Evolutionary conservation across 1,284 basidiomycete species (phyloP), one percentile per base, ranked within the genome.

Genomic region (Hemileia vastatrix): DNA sequence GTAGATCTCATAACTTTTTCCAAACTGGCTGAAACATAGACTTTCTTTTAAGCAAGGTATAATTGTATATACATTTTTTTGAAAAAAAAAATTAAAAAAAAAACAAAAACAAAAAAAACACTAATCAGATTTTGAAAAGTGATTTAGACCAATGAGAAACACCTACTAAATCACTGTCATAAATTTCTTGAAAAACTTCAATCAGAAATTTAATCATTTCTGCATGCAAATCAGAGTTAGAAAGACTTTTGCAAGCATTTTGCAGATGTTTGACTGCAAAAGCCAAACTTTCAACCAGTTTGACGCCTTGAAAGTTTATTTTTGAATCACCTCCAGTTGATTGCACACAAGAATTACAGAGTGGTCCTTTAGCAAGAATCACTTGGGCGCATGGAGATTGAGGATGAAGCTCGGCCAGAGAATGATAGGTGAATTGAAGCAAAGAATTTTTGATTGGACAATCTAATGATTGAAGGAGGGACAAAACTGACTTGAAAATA

Each of bases 141-240:
- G 31, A 21, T 4, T 31, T 21, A 27, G 40, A 1, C n/a, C n/a
- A n/a, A n/a, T n/a, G 8, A 27, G n/a, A 21, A 47, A 8, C 3
- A 54, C 52, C 6, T 9, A 62, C 59, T 32, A 62, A 8, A 53
- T 62, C 59, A 9, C n/a, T 32, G n/a, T 54, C 59, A 19, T 54
- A 15, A 23, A 62, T n/a, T 31, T 54, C 27, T 19, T 19, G n/a
- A 45, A 48, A 21, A 21, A 62, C 49, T 44, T 62, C 59, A 21
- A 62, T 49, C n/a, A 62, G 24, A 18, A 54, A 62, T 23, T n/a
- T n/a, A 27, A 62, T 49, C 18, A 62, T 47, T 47, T 62, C 59
- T 47, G 54, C 59, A 8, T 43, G 32, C 43, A 62, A 48, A 36
- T 40, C 45, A 32, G 45, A 2, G 5, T 47, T 48, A 48, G 40